A percentile compares a stretch with the other conserved stretches of the same genome.
phyloP scores from a whole-genome alignment of 164 flowering plant genomes.

The Tetrastigma voinierianum region DNA sequence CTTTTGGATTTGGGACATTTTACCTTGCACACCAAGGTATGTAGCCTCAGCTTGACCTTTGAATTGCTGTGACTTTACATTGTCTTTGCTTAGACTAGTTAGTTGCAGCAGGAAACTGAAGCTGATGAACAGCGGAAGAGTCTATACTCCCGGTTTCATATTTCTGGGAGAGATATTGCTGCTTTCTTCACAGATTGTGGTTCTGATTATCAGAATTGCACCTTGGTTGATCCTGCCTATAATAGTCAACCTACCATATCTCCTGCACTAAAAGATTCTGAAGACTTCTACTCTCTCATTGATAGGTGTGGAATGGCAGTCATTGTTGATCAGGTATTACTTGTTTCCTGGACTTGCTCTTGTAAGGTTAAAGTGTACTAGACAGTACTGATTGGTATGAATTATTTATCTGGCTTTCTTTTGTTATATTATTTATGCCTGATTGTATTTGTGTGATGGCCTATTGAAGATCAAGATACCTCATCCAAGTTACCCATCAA shows the following conservation, averaged over 20 bases:
- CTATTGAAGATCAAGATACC: constrained; percentile 73
- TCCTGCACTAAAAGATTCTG: constrained; percentile 32
- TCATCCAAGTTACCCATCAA: constrained; percentile 86
- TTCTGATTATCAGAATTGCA: constrained; percentile 39
- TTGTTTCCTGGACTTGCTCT: background rate
- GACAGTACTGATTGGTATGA: background rate
- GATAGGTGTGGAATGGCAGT: constrained; percentile 93
- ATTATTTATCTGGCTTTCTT: background rate
- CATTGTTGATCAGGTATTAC: constrained; percentile 81
- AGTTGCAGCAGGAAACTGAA: constrained; percentile 53
- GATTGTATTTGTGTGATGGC: background rate
- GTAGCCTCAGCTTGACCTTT: constrained; percentile 5
- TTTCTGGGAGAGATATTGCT: constrained; percentile 93
- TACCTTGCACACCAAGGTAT: constrained; percentile 79
- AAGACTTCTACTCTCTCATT: constrained; percentile 58
- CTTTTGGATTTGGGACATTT: constrained; percentile 97
- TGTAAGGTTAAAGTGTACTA: background rate
- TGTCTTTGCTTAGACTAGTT: background rate
- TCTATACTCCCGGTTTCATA: constrained; percentile 82
- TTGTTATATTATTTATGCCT: constrained; percentile 3
- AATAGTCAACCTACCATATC: constrained; percentile 22
- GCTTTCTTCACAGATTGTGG: constrained; percentile 72
- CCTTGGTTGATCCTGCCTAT: constrained; percentile 26
- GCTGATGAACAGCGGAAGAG: constrained; percentile 61
- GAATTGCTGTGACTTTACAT: constrained; percentile 4